phyloP scores from a whole-genome alignment of 345 rosid genomes.

The Brassica incana region DNA sequence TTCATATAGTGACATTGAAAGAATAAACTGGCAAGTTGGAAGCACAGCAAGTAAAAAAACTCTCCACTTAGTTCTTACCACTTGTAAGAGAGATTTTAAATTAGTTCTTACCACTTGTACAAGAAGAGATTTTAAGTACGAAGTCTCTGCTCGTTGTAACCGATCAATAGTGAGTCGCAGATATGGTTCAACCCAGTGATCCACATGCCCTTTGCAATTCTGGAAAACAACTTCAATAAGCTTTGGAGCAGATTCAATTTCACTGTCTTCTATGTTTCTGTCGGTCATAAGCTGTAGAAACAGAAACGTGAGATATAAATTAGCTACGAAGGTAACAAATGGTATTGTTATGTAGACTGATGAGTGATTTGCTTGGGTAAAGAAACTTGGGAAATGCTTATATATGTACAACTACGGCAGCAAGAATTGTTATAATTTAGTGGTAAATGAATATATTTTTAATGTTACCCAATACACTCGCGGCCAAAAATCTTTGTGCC shows the following conservation, averaged over 20 bases:
- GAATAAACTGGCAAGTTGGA: neutral
- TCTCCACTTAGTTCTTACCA: conserved; percentile 57
- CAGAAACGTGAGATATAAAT: conserved; percentile 19
- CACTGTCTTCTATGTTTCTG: conserved; percentile 81
- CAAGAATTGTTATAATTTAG: conserved; percentile 10
- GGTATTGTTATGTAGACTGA: neutral
- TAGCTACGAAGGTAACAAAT: conserved; percentile 16
- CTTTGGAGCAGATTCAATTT: conserved; percentile 96
- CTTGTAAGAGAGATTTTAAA: conserved; percentile 96
- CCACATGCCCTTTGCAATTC: conserved; percentile 97
- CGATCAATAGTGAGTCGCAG: conserved; percentile 79
- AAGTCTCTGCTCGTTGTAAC: conserved; percentile 71
- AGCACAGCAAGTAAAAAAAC: conserved; percentile 15
- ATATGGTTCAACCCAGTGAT: conserved; percentile 97
- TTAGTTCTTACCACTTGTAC: conserved; percentile 83
- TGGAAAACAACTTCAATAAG: conserved; percentile 96
- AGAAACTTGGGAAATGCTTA: conserved; percentile 23
- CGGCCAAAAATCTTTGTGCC: conserved; percentile 14
- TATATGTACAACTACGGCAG: conserved; percentile 17
- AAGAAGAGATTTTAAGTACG: conserved; percentile 89
- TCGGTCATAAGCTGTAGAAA: conserved; percentile 75
- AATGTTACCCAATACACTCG: conserved; percentile 3
- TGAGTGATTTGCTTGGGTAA: conserved; percentile 1
- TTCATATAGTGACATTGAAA: conserved; percentile 12
- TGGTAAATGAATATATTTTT: conserved; percentile 1